Evolutionary conservation across 495 filamentous ascomycete species (phyloP).

Genomic region (Lasiosphaeria miniovina): DNA sequence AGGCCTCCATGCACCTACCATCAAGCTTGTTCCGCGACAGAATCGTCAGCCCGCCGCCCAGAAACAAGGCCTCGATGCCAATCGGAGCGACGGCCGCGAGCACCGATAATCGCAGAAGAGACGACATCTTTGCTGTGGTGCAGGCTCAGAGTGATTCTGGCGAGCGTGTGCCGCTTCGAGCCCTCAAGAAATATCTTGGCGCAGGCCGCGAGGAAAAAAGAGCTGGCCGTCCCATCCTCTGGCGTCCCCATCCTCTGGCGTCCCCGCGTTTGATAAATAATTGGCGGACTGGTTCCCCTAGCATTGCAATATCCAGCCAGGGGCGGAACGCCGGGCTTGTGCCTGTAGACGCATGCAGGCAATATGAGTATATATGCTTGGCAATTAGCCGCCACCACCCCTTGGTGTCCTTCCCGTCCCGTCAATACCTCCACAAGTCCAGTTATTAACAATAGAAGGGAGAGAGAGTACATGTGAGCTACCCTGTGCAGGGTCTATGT

Average conservation of each 20-base stretch:
- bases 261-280: neutral
- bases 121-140: neutral
- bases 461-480: too few species aligned
- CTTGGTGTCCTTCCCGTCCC: neutral
- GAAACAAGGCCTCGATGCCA: constrained; percentile 6
- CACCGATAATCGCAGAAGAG: neutral
- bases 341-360: neutral
- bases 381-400: constrained; percentile 13
- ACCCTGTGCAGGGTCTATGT: too few species aligned
- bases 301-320: constrained; percentile 3
- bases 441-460: too few species aligned
- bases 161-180: neutral
- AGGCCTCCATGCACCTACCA: constrained; percentile 12
- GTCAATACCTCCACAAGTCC: too few species aligned
- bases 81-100: neutral
- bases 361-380: constrained; percentile 7
- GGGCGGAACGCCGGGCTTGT: constrained; percentile 5
- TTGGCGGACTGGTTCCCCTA: neutral
- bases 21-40: constrained; percentile 28
- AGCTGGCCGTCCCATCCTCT: neutral
- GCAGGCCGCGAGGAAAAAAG: neutral
- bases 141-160: neutral
- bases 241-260: neutral
- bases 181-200: neutral
- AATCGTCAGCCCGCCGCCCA: constrained; percentile 31